phyloP scores from a whole-genome alignment of 2,329 filamentous ascomycete genomes.

The Penicillium italicum region DNA sequence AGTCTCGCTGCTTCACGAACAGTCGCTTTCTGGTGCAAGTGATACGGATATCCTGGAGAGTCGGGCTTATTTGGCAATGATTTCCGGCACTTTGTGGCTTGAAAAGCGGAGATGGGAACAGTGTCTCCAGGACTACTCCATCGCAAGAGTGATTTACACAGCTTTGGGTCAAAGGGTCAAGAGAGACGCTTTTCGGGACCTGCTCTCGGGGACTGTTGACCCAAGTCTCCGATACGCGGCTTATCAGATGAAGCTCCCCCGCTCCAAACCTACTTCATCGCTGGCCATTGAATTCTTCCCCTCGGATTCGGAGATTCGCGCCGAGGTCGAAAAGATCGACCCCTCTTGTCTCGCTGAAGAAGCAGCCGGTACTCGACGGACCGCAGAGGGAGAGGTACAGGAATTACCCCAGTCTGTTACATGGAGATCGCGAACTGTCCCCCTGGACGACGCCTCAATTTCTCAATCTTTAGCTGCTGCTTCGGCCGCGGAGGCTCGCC shows the following conservation, averaged over 20 bases:
- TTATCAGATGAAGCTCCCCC: constrained; percentile 83
- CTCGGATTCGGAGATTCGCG: constrained; percentile 56
- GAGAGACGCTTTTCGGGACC: constrained; percentile 78
- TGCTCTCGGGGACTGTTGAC: constrained; percentile 81
- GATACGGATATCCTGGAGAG: constrained; percentile 76
- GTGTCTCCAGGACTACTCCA: constrained; percentile 72
- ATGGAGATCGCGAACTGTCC: constrained; percentile 82
- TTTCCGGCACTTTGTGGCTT: constrained; percentile 74
- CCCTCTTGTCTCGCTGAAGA: constrained; percentile 62
- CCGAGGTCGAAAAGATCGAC: constrained; percentile 68
- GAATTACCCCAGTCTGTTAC: constrained; percentile 69
- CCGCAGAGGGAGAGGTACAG: constrained; percentile 42
- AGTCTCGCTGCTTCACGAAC: constrained; percentile 62
- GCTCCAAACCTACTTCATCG: constrained; percentile 74
- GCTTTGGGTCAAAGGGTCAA: constrained; percentile 62
- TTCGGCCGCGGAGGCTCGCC: constrained; percentile 50
- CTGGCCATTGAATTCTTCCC: constrained; percentile 80
- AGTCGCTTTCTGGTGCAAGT: constrained; percentile 60
- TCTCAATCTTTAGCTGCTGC: constrained; percentile 76
- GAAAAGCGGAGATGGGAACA: constrained; percentile 83
- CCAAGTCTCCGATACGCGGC: constrained; percentile 92
- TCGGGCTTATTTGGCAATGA: constrained; percentile 72
- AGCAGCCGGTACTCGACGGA: constrained; percentile 48
- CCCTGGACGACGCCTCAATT: constrained; percentile 89
- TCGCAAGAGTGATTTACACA: constrained; percentile 77